These are phyloP conservation scores for Dictyostelium brefeldianum DNA, from an alignment of 78 protist species.

Conservation along the genomic window DNA sequence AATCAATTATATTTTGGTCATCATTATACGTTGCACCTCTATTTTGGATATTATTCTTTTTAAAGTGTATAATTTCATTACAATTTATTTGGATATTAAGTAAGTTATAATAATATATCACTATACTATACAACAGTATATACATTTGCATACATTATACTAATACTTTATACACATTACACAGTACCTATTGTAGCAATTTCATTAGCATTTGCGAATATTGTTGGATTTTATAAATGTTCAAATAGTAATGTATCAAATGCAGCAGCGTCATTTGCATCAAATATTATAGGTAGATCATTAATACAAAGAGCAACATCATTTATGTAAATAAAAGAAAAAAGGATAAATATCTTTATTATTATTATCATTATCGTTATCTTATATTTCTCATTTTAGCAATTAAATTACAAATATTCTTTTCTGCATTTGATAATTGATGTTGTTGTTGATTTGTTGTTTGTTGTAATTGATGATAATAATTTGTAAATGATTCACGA, in stretches of 20 bases:
- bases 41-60: conserved; percentile 48
- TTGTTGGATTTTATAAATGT: conserved; percentile 60
- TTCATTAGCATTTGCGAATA: conserved; percentile 38
- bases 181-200: conserved; percentile 55
- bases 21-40: conserved; percentile 41
- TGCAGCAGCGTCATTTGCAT: conserved; percentile 13
- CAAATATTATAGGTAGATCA: conserved; percentile 23
- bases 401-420: conserved; percentile 54
- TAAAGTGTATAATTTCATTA: conserved; percentile 23
- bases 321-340: neutral
- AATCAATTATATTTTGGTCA: conserved; percentile 62
- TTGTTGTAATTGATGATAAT: neutral
- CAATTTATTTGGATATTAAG: conserved; percentile 63
- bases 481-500: conserved; percentile 12
- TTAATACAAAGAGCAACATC: conserved; percentile 16
- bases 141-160: too few species aligned
- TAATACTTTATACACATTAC: neutral
- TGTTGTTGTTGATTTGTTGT: neutral
- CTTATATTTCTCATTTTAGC: conserved; percentile 51
- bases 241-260: neutral
- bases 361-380: neutral
- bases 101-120: conserved; percentile 14
- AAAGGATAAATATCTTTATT: neutral
- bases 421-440: conserved; percentile 25
- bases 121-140: too few species aligned